These are phyloP conservation scores for Usnea hakonensis DNA, from an alignment of 495 filamentous ascomycete genomes.

Conservation along the genomic window DNA sequence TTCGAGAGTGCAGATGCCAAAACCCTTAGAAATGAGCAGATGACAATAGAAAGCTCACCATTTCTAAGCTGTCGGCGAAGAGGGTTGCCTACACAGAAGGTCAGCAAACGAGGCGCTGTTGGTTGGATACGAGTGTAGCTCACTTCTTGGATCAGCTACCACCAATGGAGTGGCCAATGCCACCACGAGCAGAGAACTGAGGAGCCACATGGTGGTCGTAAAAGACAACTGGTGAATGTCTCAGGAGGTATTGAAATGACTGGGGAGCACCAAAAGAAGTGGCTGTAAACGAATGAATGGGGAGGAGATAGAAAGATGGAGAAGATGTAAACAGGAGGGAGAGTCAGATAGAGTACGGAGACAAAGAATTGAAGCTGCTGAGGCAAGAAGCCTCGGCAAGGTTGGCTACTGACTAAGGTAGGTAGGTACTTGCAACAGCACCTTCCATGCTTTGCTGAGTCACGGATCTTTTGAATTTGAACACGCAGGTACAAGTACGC, in stretches of 20 bases:
- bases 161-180: conserved; percentile 3
- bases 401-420: too few relatives aligned
- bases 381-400: neutral
- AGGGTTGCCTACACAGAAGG: neutral
- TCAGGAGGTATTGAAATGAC: neutral
- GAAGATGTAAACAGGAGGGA: conserved; percentile 10
- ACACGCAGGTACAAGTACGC: too few relatives aligned
- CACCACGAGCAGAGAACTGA: conserved; percentile 1
- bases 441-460: neutral
- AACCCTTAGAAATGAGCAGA: neutral
- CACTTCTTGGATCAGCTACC: conserved; percentile 12
- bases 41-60: neutral
- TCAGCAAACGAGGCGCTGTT: neutral
- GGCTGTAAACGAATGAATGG: conserved; percentile 12
- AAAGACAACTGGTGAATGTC: neutral
- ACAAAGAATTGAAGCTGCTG: neutral
- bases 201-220: conserved; percentile 8
- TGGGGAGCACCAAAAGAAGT: neutral
- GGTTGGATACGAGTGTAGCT: neutral
- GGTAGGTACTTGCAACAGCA: neutral
- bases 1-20: neutral
- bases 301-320: neutral
- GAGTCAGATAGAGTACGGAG: neutral
- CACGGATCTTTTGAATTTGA: too few relatives aligned
- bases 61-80: conserved; percentile 6